Conservation (phyloP, 1,284 basidiomycete species). For the Clitocybe nebularis region DNA sequence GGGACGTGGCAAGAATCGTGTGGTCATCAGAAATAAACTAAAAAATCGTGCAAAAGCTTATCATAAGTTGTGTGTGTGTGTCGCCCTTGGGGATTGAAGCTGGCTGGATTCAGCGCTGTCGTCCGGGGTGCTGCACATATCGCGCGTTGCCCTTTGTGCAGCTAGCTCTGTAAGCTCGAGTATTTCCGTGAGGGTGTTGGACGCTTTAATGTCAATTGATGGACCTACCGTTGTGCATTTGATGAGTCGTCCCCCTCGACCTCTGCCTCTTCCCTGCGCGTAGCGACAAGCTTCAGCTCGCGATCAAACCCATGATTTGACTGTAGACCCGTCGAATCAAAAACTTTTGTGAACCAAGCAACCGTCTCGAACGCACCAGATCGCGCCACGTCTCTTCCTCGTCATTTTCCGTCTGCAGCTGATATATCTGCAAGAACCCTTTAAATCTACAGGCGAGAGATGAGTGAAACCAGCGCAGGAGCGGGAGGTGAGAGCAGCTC, state of each 20-base stretch:
- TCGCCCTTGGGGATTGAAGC: too few relatives aligned
- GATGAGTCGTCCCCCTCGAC: conserved; percentile 12
- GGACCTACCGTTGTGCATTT: too few relatives aligned
- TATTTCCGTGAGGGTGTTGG: too few relatives aligned
- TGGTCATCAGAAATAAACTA: too few relatives aligned
- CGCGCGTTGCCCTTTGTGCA: too few relatives aligned
- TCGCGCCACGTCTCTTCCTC: conserved; percentile 81
- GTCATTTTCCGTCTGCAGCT: conserved; percentile 76
- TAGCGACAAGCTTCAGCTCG: conserved; percentile 53
- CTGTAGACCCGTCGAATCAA: conserved; percentile 33
- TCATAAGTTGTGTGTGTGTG: too few relatives aligned
- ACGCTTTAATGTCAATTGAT: too few relatives aligned
- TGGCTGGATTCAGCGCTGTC: too few relatives aligned
- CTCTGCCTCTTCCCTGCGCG: conserved; percentile 48
- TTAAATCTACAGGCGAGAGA: conserved; percentile 49
- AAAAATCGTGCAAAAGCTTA: too few relatives aligned
- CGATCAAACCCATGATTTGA: conserved; percentile 73
- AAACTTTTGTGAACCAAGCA: conserved; percentile 6
- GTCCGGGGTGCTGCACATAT: too few relatives aligned
- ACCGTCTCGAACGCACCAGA: conserved; percentile 41
- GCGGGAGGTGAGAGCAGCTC: conserved; percentile 24
- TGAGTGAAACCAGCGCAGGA: neutral
- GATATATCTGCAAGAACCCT: conserved; percentile 77
- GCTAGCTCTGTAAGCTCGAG: too few relatives aligned
- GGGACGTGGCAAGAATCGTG: too few relatives aligned